These are phyloP conservation scores for Alternaria solani DNA, from an alignment of 2,329 filamentous ascomycete species.

Conservation along the genomic window DNA sequence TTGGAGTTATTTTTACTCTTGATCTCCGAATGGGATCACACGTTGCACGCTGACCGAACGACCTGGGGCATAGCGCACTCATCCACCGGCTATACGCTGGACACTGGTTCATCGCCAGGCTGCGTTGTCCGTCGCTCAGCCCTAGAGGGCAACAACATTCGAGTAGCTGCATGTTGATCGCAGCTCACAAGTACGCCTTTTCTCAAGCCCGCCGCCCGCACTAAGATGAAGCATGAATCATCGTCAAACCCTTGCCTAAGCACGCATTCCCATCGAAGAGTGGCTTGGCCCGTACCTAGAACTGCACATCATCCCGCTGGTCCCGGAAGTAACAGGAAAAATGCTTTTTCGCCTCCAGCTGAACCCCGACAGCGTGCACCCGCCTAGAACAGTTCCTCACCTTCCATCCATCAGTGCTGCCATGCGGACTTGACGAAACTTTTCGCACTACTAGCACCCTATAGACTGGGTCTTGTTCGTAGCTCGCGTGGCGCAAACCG, in stretches of 20 bases:
- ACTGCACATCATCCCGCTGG: slow-evolving; percentile 2
- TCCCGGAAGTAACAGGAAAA: not conserved
- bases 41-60: not conserved
- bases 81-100: not conserved
- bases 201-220: not conserved
- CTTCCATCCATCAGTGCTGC: not conserved
- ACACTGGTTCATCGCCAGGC: not conserved
- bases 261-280: not conserved
- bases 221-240: not conserved
- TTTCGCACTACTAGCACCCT: not conserved
- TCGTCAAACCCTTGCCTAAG: not conserved
- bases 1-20: not conserved
- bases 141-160: not conserved
- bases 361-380: not conserved
- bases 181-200: not conserved
- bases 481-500: not conserved
- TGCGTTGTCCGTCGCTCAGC: not conserved
- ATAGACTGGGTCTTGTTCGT: not conserved
- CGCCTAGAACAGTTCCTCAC: not conserved
- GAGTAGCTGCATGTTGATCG: not conserved
- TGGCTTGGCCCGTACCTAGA: not conserved
- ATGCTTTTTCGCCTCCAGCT: not conserved
- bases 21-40: not conserved
- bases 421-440: not conserved
- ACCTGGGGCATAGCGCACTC: not conserved